These are phyloP conservation scores for Pseudomicrostroma phylloplanum DNA, from an alignment of 1,284 basidiomycete species.

Conservation along the genomic window DNA sequence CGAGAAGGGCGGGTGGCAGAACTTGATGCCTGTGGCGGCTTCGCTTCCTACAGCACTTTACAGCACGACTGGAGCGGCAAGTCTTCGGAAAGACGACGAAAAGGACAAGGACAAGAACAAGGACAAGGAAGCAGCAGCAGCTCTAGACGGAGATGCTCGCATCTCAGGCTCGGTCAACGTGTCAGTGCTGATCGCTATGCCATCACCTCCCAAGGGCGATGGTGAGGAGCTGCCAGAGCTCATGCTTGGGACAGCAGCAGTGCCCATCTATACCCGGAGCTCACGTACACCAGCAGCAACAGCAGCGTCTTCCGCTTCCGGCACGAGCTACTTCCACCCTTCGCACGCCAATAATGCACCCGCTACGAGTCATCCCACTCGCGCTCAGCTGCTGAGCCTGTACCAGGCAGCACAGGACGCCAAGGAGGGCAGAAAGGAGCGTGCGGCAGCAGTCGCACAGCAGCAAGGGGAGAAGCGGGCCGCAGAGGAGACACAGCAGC, in stretches of 20 bases:
- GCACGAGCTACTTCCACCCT: neutral
- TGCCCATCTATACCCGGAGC: conserved; percentile 32
- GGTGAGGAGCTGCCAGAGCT: conserved; percentile 44
- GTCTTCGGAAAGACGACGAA: neutral
- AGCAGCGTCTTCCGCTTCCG: neutral
- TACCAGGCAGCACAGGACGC: neutral
- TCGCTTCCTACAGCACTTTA: conserved; percentile 30
- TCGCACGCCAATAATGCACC: neutral
- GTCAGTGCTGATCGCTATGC: conserved; percentile 43
- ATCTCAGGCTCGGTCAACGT: conserved; percentile 36
- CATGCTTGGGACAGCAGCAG: conserved; percentile 42
- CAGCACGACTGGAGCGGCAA: conserved; percentile 11
- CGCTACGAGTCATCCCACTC: neutral
- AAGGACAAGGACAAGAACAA: conserved; percentile 10
- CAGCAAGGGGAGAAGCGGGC: too few relatives aligned
- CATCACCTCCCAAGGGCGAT: conserved; percentile 35
- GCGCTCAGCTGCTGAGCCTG: neutral
- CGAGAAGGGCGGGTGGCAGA: conserved; percentile 23
- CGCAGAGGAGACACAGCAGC: too few relatives aligned
- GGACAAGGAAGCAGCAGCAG: conserved; percentile 7
- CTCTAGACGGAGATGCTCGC: conserved; percentile 15
- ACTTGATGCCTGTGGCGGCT: conserved; percentile 37
- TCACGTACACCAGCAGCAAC: conserved; percentile 10
- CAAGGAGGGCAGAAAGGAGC: conserved; percentile 5
- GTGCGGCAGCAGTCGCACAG: neutral